Percentiles rank a stretch among this genome's conserved stretches.
Evolutionary conservation across 2,329 filamentous ascomycete genomes (phyloP).

Genomic region (Kalaharituber pfeilii): DNA sequence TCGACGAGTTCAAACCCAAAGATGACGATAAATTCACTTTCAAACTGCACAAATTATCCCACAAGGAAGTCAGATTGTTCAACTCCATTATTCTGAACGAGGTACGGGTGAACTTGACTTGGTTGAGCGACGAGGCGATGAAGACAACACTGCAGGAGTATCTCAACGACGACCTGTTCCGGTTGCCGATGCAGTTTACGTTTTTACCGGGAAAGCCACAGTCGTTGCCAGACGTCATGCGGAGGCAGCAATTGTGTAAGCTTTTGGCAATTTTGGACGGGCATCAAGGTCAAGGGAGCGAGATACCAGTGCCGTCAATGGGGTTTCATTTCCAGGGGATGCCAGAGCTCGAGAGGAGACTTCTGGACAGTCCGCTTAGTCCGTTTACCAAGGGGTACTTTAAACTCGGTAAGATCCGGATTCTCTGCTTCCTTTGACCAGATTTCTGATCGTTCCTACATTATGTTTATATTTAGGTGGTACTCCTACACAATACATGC

Average conservation of each 20-base stretch:
- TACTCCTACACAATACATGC: background rate
- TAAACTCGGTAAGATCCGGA: background rate
- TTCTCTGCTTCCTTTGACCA: background rate
- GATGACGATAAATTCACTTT: conserved; percentile 7
- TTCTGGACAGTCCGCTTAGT: background rate
- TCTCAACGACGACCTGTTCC: background rate
- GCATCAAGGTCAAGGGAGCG: background rate
- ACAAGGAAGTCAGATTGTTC: background rate
- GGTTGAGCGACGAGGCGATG: conserved; percentile 3
- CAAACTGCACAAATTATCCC: conserved; percentile 1
- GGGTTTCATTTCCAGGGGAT: background rate
- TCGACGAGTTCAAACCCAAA: background rate
- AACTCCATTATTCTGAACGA: conserved; percentile 5
- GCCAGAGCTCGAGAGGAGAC: background rate
- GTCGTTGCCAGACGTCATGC: background rate
- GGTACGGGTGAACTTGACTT: background rate
- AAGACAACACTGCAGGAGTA: conserved; percentile 2
- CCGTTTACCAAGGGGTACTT: background rate
- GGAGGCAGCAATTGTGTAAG: background rate
- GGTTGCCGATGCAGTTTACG: background rate
- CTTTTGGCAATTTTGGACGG: background rate
- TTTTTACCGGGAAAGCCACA: background rate
- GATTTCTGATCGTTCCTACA: background rate
- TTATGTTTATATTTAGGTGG: background rate
- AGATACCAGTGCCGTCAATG: background rate